Evolutionary conservation across 1,284 basidiomycete species (phyloP), one percentile per base, ranked within the genome.

Genomic region (Marasmius oreades): DNA sequence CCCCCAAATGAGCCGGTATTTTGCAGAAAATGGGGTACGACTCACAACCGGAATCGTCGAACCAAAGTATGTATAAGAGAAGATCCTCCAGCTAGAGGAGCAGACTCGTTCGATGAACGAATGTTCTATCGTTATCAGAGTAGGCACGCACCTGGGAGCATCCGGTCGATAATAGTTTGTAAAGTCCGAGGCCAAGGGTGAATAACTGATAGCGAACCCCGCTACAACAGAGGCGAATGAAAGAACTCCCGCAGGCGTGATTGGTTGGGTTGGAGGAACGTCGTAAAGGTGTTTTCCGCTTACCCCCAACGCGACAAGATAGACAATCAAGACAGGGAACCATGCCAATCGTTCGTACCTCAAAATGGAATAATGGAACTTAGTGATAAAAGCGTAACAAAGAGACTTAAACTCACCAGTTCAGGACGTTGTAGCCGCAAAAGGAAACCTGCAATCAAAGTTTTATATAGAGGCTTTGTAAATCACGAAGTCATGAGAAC

Each of bases 301-400:
- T 14, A 92, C 72, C 0, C 90, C 92, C 36, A 89, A 73, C 10
- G 88, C 84, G 55, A 93, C 84, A 53, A 93, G 67, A 70, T 87
- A 93, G 31, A 86, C 80, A 45, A 95, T 74, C 26, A 94, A 67
- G 31, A 94, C 82, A 0, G 92, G 92, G 22, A 91, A 74, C 88
- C 91, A 94, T 3, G 88, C 76, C 4, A 88, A 63, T 6, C 85
- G 81, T 65, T 93, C 91, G 62, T 90, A 92, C 81, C 82, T 84
- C 52, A 23, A 47, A 22, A 2, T 14, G 2, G 24, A n/a, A 5
- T n/a, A 58, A 7, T 31, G n/a, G n/a, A n/a, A 51, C 11, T 67
- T 22, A 47, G 44, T 26, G 31, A 24, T n/a, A 7, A 20, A 14
- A 39, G 28, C 18, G 18, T 22, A 31, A 11, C 37, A 51, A 33